Percentiles rank a stretch among this genome's conserved stretches.
Evolutionary conservation across 768 basidiomycete genomes (phyloP).

Genomic region (Leccinum truebloodii): DNA sequence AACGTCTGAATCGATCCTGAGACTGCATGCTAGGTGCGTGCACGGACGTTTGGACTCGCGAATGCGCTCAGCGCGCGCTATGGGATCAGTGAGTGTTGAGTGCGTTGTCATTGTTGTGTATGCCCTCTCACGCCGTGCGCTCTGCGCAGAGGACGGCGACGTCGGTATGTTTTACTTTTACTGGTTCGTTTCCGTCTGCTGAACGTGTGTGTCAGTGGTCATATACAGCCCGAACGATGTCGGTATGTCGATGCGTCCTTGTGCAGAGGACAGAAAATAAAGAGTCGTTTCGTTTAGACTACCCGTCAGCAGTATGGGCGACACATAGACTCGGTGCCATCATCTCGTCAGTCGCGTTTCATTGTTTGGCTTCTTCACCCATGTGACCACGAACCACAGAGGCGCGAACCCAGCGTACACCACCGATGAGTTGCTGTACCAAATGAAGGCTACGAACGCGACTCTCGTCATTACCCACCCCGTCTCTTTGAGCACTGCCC

Average conservation of each 20-base stretch:
- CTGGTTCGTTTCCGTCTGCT: constrained; percentile 1
- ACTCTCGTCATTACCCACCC: constrained; percentile 35
- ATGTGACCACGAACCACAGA: constrained; percentile 14
- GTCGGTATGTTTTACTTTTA: constrained; percentile 42
- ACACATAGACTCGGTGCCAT: constrained; percentile 57
- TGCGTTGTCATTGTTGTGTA: neutral
- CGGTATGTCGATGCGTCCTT: constrained; percentile 38
- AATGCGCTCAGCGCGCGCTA: constrained; percentile 52
- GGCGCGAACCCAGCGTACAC: constrained; percentile 40
- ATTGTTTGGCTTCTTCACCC: neutral
- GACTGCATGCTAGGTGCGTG: constrained; percentile 32
- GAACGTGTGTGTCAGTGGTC: constrained; percentile 44
- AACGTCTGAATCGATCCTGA: neutral
- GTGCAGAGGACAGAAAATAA: neutral
- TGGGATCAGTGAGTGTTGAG: constrained; percentile 43
- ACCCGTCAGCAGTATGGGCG: constrained; percentile 58
- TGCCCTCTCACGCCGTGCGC: constrained; percentile 3
- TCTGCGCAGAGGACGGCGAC: constrained; percentile 44
- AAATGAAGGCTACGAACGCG: constrained; percentile 30
- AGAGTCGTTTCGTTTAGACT: constrained; percentile 41
- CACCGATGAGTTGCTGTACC: constrained; percentile 32
- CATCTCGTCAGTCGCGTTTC: constrained; percentile 48
- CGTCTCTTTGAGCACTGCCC: constrained; percentile 26
- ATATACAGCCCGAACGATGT: constrained; percentile 65
- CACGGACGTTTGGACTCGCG: constrained; percentile 52